Evolutionary conservation across 106 monocot species (phyloP), one percentile per base, ranked within the genome.

Genomic region (Acorus gramineus): DNA sequence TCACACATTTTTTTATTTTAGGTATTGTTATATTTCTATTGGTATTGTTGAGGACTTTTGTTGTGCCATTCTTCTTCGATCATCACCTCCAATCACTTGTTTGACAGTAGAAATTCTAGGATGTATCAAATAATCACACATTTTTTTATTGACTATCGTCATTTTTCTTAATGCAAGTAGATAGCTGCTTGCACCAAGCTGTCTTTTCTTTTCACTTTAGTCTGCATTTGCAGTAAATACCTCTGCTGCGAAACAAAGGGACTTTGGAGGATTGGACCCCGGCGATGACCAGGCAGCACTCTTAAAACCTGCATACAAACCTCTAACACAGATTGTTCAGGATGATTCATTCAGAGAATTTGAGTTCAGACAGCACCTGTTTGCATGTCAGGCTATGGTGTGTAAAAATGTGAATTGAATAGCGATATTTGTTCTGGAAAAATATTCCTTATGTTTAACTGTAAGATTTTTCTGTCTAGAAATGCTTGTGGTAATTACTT

Each of bases 301-400:
- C 59, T 64, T 98, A 42, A 91, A 84, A 71, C 74, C 91, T 66
- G 81, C 65, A 60, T 81, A 52, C 62, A 98, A 98, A 57, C 83
- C 78, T 60, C 75, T 98, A 62, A 81, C 83, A 64, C 83, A 85
- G 65, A 85, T 92, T 71, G 71, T 92, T 62, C 91, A 83, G 49
- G 96, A 98, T 59, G 96, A 92, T 72, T 79, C 83, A 9, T 92
- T 98, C 65, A 80, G 96, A 79, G 96, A 98, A 59, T 98, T 98
- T 75, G 96, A 98, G 63, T 98, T 98, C 65, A 80, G 91, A 59
- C 96, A 98, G 66, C 92, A 98, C 65, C 71, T 92, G 47, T 88
- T 98, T 77, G 91, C 96, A 14, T 91, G 81, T 63, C 91, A 98
- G 61, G 75, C 79, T 56, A 98, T 91, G 91, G 96, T 98, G 14